Conservation (phyloP, 345 rosid species). For the Lepidium sativum region DNA sequence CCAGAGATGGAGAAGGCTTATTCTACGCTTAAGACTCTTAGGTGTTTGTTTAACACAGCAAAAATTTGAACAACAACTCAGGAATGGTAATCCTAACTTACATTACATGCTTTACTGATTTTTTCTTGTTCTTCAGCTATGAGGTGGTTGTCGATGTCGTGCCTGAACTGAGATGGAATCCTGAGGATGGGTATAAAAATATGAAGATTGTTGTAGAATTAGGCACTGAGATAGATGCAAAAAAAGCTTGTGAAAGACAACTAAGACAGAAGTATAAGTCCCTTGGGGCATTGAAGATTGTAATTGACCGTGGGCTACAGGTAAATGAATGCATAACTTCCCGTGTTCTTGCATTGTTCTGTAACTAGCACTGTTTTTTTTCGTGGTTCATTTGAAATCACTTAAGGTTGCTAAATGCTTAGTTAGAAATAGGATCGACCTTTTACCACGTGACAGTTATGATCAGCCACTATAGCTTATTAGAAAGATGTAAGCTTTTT, state of each 20-base stretch:
- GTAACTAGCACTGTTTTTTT: background rate
- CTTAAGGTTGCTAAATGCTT: background rate
- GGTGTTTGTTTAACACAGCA: conserved; percentile 24
- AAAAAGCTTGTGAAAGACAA: conserved; percentile 65
- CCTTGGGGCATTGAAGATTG: conserved; percentile 57
- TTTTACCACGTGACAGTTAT: background rate
- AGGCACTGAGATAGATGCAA: conserved; percentile 71
- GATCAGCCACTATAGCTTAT: background rate
- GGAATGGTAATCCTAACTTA: background rate
- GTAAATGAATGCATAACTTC: conserved; percentile 26
- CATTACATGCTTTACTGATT: conserved; percentile 7
- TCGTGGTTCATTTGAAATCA: background rate
- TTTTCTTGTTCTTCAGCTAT: conserved; percentile 42
- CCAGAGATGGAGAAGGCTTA: conserved; percentile 74
- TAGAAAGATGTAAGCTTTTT: background rate
- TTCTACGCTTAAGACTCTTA: conserved; percentile 51
- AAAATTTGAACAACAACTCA: background rate
- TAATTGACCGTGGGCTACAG: conserved; percentile 79
- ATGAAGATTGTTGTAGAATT: conserved; percentile 84
- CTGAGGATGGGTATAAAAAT: conserved; percentile 72
- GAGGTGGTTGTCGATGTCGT: conserved; percentile 82
- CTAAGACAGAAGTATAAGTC: conserved; percentile 73
- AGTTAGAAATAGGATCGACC: background rate
- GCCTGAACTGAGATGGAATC: conserved; percentile 81
- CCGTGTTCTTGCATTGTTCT: background rate